Evolutionary conservation across 2,329 filamentous ascomycete genomes (phyloP), one percentile per base, ranked within the genome.

Genomic region (Trichoderma polysporum): DNA sequence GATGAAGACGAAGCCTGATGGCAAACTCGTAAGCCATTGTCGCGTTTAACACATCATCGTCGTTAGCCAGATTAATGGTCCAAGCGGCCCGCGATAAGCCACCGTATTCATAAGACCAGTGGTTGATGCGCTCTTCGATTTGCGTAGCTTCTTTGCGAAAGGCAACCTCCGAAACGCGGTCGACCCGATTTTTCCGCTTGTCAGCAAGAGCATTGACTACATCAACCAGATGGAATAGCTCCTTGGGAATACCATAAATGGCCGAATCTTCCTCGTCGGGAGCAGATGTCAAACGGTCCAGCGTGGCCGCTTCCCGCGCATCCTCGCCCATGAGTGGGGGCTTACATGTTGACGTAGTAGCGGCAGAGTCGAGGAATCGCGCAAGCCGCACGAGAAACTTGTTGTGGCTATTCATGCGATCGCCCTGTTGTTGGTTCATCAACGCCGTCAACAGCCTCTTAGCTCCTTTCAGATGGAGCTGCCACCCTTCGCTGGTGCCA

Each of bases 381-480:
- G 70, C 78, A 63, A 72, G 74, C 58, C 64, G 76, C 54, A 74
- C 72, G 54, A 76, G 75, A 53, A 81, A 82, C 5, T 78, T 74
- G 67, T 78, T 77, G n/a, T 78, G 74, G 25, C 78, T 78, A 1
- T 79, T 79, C n/a, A 72, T 70, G 49, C 73, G 54, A 22, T 78
- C 74, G 17, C 75, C 73, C 50, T 77, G 72, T 49, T 77, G 72
- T 47, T 76, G 64, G 41, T 73, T 72, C 49, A 73, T 74, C 9
- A 77, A 68, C 0, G 78, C 75, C 3, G 75, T 72, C 8, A 81
- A 69, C 4, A 81, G 73, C 2, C 77, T 72, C 66, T 79, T 78
- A n/a, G 79, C 80, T 4, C 78, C 79, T 61, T 79, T 77, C 19
- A 81, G 74, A 66, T 81, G 79, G 62, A 79, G 75, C 71, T 80